A percentile compares a stretch with the other conserved stretches of the same genome.
phyloP scores from a whole-genome alignment of 148 eudicot species.

The Camellia japonica region DNA sequence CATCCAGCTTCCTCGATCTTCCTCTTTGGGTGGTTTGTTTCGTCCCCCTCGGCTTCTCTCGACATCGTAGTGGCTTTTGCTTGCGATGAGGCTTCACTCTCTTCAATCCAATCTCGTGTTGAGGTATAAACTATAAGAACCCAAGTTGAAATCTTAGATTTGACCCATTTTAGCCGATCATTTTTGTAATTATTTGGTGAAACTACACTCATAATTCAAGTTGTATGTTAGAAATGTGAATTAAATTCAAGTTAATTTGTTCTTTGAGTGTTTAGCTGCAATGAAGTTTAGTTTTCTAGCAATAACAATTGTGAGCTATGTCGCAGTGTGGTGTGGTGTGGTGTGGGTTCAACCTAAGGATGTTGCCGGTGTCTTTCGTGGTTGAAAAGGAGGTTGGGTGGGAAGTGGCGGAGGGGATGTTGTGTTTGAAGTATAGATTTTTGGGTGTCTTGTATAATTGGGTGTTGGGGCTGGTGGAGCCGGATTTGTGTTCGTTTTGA shows the following conservation, averaged over 20 bases:
- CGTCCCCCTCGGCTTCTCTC: conserved; percentile 49
- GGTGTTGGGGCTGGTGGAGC: too few relatives aligned
- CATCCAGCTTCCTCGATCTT: conserved; percentile 27
- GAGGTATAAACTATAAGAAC: conserved; percentile 32
- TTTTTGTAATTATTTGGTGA: not conserved
- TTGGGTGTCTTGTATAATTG: too few relatives aligned
- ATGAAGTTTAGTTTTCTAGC: not conserved
- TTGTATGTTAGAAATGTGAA: not conserved
- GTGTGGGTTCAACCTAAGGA: too few relatives aligned
- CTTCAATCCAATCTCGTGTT: conserved; percentile 30
- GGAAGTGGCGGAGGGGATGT: too few relatives aligned
- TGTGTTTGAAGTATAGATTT: too few relatives aligned
- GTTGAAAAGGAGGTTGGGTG: too few relatives aligned
- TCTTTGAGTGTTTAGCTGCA: not conserved
- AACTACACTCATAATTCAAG: not conserved
- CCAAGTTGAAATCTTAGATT: not conserved
- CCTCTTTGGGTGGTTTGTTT: conserved; percentile 81
- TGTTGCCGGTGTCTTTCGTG: too few relatives aligned
- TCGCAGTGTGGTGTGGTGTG: not conserved
- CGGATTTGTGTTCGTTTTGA: too few relatives aligned
- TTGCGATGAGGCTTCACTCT: conserved; percentile 34
- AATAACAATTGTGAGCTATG: not conserved
- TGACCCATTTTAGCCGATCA: not conserved
- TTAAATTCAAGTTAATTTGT: not conserved
- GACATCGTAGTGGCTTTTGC: conserved; percentile 87